Evolutionary conservation across 2,329 filamentous ascomycete genomes (phyloP).

Genomic region (Decorospora gaudefroyi): DNA sequence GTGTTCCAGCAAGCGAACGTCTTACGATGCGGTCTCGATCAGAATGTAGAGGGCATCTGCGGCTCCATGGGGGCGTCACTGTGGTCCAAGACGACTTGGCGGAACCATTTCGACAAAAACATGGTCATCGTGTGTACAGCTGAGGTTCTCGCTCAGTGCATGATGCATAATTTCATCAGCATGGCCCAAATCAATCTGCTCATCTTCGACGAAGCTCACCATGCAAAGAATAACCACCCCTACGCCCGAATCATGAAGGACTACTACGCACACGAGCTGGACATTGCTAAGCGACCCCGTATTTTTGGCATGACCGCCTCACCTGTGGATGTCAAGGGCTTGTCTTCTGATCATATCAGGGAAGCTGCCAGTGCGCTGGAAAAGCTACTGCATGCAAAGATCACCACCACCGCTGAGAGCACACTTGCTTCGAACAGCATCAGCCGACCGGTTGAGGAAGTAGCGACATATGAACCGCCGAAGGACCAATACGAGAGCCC

Average conservation of each 20-base stretch:
- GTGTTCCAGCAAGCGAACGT: constrained; percentile 89
- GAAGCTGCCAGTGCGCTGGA: constrained; percentile 75
- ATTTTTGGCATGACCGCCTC: constrained; percentile 98
- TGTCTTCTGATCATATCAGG: constrained; percentile 62
- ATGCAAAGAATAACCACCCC: constrained; percentile 89
- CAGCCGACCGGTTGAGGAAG: constrained; percentile 62
- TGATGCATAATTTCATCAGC: constrained; percentile 76
- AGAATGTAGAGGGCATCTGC: constrained; percentile 73
- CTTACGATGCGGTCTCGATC: constrained; percentile 77
- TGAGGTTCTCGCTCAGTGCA: constrained; percentile 77
- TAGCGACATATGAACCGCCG: constrained; percentile 61
- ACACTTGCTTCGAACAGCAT: constrained; percentile 63
- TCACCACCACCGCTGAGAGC: constrained; percentile 73
- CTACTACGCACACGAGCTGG: constrained; percentile 66
- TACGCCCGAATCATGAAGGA: constrained; percentile 90
- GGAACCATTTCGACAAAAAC: constrained; percentile 62
- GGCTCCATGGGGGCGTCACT: constrained; percentile 68
- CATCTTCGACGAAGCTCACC: constrained; percentile 95
- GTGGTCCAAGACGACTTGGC: constrained; percentile 65
- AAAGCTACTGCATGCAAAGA: constrained; percentile 74
- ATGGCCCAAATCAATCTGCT: constrained; percentile 87
- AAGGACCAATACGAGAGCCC: constrained; percentile 63
- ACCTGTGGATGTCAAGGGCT: constrained; percentile 75
- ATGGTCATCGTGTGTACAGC: constrained; percentile 93
- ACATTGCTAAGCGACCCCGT: constrained; percentile 63